Evolutionary conservation across 805 yeast species (phyloP).

Genomic region (Candida alai): DNA sequence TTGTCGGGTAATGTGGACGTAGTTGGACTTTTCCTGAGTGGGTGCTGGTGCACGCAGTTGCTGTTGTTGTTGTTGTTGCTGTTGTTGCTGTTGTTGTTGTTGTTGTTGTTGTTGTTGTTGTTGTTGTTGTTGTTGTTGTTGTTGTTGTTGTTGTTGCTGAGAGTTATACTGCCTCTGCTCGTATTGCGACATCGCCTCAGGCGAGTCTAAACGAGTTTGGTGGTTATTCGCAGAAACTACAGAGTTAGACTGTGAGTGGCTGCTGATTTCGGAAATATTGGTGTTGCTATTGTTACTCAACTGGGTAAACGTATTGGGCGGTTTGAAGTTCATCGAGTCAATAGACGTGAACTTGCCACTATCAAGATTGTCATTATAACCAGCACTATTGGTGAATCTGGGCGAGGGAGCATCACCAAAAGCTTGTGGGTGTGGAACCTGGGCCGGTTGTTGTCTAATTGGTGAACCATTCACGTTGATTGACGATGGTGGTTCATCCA

Average conservation of each 20-base stretch:
- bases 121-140: constrained; percentile 11
- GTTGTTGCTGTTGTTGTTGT: constrained; percentile 10
- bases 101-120: constrained; percentile 12
- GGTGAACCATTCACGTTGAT: constrained; percentile 8
- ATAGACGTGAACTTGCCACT: constrained; percentile 31
- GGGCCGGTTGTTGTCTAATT: constrained; percentile 8
- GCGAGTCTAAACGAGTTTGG: too few species aligned
- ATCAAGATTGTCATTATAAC: constrained; percentile 6
- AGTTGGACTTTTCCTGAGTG: constrained; percentile 31
- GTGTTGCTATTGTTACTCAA: constrained; percentile 37
- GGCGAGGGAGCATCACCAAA: constrained; percentile 7
- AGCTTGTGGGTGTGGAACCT: constrained; percentile 1
- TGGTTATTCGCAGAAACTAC: too few species aligned
- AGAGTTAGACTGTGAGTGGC: constrained; percentile 20
- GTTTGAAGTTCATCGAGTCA: constrained; percentile 35
- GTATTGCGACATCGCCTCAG: too few species aligned
- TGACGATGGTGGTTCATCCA: constrained; percentile 12
- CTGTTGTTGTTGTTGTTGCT: constrained; percentile 12
- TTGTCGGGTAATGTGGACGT: constrained; percentile 74
- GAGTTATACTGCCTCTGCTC: too few species aligned
- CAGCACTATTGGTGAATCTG: constrained; percentile 2
- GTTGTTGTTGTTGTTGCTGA: too few species aligned
- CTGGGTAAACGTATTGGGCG: constrained; percentile 39
- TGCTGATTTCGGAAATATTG: constrained; percentile 34
- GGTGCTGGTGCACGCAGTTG: constrained; percentile 10